Conservation (phyloP, 2,329 filamentous ascomycete species). For the Penicillium olsonii region DNA sequence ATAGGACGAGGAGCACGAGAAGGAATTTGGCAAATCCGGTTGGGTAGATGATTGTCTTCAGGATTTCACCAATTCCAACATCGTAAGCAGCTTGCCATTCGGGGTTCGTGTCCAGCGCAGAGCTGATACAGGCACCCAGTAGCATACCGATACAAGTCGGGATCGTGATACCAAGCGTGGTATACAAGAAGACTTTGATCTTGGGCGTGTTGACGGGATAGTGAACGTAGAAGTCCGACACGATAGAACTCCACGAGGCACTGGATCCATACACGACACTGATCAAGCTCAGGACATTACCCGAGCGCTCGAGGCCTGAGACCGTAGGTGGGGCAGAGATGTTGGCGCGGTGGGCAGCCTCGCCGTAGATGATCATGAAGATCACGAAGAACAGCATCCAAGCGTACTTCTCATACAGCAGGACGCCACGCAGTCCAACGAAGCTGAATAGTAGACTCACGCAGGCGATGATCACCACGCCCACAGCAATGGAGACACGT, state of each 20-base stretch:
- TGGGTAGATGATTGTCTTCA: conserved; percentile 24
- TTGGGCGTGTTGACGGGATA: conserved; percentile 24
- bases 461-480: conserved; percentile 33
- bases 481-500: conserved; percentile 29
- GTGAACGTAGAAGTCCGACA: conserved; percentile 28
- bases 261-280: conserved; percentile 37
- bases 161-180: conserved; percentile 24
- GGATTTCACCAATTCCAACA: conserved; percentile 24
- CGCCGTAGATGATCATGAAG: conserved; percentile 54
- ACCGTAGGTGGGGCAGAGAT: conserved; percentile 37
- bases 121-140: conserved; percentile 20
- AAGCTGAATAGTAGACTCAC: conserved; percentile 30
- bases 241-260: conserved; percentile 27
- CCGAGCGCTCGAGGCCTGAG: conserved; percentile 30
- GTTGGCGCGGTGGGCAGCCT: conserved; percentile 47
- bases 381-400: conserved; percentile 34
- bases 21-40: conserved; percentile 32
- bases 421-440: conserved; percentile 30
- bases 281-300: conserved; percentile 40
- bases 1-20: conserved; percentile 42
- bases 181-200: conserved; percentile 26
- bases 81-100: conserved; percentile 23
- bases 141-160: conserved; percentile 26
- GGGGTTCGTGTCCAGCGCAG: conserved; percentile 17
- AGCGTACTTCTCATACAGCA: conserved; percentile 34